Evolutionary conservation across 345 rosid species (phyloP), one percentile per base, ranked within the genome.

Genomic region (Orychophragmus violaceus): DNA sequence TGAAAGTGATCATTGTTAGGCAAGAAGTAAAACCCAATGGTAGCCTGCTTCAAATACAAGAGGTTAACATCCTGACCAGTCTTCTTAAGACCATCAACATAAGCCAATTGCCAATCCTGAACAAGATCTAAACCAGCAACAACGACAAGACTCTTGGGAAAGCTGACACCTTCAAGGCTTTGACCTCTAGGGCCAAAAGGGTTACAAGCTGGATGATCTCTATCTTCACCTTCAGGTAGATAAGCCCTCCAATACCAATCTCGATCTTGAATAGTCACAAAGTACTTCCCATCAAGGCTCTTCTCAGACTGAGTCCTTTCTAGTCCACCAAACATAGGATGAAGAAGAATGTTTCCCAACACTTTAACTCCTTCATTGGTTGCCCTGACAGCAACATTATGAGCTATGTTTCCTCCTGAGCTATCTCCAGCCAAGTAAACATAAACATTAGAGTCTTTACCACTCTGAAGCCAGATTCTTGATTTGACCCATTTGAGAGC

Each of bases 161-260:
- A 90, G 42, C 72, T 61, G 3, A 88, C 64, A 11, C 83, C 84
- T 58, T 77, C 17, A 0, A 90, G 68, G 51, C 63, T 68, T 45
- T 68, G 72, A 2, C 92, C 90, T 16, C 89, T 66, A 1, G 92
- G 97, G 2, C 99, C 99, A 44, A 94, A 90, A 2, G 96, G 88
- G 54, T 94, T 94, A 65, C 95, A 88, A 4, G 99, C 99, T 2
- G 91, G 97, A 66, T 94, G 99, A 64, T 90, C 92, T 62, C 99
- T 81, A 23, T 85, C 90, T 62, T 90, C 96, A 25, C 96, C 97
- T 56, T 80, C 82, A 0, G 99, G 97, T 2, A 94, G 69, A 69
- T 51, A 94, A n/a, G 99, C 99, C 66, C 96, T 73, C 99, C 99
- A 94, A 49, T 94, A 94, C 99, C 99, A 94, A 32, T 94, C 94